Evolutionary conservation across 495 filamentous ascomycete species (phyloP).

Genomic region (Penicillium lividum): DNA sequence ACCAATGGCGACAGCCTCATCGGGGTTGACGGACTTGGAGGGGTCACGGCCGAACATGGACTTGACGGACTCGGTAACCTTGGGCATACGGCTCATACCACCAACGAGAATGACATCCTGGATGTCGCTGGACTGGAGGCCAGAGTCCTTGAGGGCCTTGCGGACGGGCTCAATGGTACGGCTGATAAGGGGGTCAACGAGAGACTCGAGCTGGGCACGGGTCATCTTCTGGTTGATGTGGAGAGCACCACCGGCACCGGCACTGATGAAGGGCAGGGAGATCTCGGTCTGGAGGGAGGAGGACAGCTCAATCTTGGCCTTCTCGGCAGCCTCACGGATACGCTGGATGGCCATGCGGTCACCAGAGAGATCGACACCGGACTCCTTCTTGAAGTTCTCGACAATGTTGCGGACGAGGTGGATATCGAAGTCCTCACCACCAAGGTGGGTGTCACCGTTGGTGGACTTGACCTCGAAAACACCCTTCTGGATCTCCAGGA

Average conservation of each 20-base stretch:
- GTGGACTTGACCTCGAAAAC: conserved; percentile 99
- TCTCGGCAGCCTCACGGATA: conserved; percentile 99
- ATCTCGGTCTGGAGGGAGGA: conserved; percentile 97
- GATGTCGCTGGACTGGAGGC: conserved; percentile 90
- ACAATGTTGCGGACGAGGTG: conserved; percentile 92
- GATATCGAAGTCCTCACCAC: conserved; percentile 99
- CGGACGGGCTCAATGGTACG: conserved; percentile 89
- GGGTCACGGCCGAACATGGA: conserved; percentile 96
- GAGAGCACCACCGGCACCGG: conserved; percentile 90
- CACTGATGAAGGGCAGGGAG: conserved; percentile 93
- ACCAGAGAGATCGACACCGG: conserved; percentile 82
- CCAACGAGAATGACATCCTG: conserved; percentile 98
- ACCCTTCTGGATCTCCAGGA: conserved; percentile 95
- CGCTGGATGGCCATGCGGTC: conserved; percentile 99
- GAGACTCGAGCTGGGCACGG: conserved; percentile 85
- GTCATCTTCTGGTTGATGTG: conserved; percentile 97
- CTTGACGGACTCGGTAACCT: conserved; percentile 97
- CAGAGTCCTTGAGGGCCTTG: conserved; percentile 97
- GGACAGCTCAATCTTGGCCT: conserved; percentile 99
- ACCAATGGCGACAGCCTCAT: conserved; percentile 98
- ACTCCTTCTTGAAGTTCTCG: conserved; percentile 94
- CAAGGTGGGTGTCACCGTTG: conserved; percentile 97
- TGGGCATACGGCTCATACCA: conserved; percentile 99
- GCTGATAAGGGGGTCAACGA: conserved; percentile 89
- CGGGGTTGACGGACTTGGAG: conserved; percentile 98